These are phyloP conservation scores for Protoeuglena noctilucae DNA, from an alignment of 139 green algal species.

Conservation along the genomic window DNA sequence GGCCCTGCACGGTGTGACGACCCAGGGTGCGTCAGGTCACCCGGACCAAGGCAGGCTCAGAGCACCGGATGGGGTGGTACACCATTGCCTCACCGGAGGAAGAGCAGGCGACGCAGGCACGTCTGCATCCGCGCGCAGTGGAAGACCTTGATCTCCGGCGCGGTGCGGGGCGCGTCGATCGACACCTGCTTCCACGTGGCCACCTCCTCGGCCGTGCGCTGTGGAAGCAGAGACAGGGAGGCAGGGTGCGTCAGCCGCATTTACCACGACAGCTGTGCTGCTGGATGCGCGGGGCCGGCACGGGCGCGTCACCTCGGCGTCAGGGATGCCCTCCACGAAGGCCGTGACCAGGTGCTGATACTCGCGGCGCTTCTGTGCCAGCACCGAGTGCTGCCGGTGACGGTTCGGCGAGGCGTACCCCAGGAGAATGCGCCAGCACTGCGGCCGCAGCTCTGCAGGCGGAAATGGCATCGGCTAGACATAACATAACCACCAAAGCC, in stretches of 20 bases:
- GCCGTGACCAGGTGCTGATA: constrained; percentile 43
- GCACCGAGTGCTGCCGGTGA: constrained; percentile 32
- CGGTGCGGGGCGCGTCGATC: constrained; percentile 84
- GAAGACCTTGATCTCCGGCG: constrained; percentile 76
- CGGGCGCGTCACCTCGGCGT: neutral
- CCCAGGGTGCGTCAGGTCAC: too few relatives aligned
- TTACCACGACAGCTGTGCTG: too few relatives aligned
- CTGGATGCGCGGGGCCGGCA: too few relatives aligned
- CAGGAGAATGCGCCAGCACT: constrained; percentile 81
- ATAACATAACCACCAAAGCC: too few relatives aligned
- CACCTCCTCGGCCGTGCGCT: too few relatives aligned
- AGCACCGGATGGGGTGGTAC: constrained; percentile 54
- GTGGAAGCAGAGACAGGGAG: too few relatives aligned
- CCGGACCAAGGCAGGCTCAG: neutral
- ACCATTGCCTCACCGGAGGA: constrained; percentile 95
- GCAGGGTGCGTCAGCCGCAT: too few relatives aligned
- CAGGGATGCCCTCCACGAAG: neutral
- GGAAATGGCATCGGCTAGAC: too few relatives aligned
- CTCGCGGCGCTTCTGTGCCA: constrained; percentile 65
- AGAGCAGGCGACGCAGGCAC: constrained; percentile 72
- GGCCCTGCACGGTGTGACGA: too few relatives aligned
- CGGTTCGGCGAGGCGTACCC: constrained; percentile 76
- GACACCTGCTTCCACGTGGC: constrained; percentile 61
- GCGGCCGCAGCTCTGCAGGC: constrained; percentile 52
- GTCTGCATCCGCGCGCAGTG: constrained; percentile 61